Conservation (phyloP, 306 rosid species). For the Gastrolobium bilobum region DNA sequence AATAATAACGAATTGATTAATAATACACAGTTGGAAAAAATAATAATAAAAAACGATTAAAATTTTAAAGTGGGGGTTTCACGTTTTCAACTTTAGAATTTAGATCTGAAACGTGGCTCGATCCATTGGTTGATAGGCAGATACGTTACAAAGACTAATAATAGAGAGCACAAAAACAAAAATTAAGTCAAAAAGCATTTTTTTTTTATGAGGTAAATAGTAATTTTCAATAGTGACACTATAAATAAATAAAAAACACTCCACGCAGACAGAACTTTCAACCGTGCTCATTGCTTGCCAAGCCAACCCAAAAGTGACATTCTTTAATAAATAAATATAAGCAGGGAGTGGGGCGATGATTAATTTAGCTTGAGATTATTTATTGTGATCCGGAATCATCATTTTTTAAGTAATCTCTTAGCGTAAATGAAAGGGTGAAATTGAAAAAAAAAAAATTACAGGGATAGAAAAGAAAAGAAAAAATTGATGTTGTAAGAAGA, state of each 20-base stretch:
- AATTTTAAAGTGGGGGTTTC: neutral
- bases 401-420: too few species aligned
- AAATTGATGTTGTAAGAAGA: too few species aligned
- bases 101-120: neutral
- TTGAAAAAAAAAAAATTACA: too few species aligned
- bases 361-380: too few species aligned
- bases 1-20: neutral
- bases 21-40: neutral
- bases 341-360: neutral
- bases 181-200: constrained; percentile 6
- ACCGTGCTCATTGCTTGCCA: constrained; percentile 47
- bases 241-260: constrained; percentile 23
- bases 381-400: too few species aligned
- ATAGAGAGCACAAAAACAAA: constrained; percentile 30
- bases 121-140: neutral
- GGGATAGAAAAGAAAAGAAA: too few species aligned
- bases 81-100: neutral
- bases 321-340: constrained; percentile 21
- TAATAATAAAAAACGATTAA: neutral
- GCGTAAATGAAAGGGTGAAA: too few species aligned
- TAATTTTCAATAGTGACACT: neutral
- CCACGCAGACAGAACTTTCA: constrained; percentile 42
- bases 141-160: constrained; percentile 23
- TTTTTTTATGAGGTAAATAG: neutral
- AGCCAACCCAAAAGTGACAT: constrained; percentile 47